Percentiles rank a stretch among this genome's conserved stretches.
These are phyloP conservation scores for Carnegiea gigantea DNA, from an alignment of 179 eudicot genomes.

Conservation along the genomic window DNA sequence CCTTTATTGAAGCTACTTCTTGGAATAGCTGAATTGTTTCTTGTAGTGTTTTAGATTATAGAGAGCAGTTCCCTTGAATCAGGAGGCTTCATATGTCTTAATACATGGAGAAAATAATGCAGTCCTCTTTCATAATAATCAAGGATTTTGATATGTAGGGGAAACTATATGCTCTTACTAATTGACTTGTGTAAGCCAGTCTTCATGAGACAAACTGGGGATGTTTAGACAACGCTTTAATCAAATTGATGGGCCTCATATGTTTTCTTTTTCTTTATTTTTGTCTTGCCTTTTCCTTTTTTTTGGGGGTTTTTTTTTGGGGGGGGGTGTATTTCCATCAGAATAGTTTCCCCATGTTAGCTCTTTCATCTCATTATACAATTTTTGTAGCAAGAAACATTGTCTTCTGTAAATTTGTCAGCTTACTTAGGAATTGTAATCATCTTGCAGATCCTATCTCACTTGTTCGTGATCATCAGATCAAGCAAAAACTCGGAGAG, in stretches of 20 bases:
- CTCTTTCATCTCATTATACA: background rate
- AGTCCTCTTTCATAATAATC: background rate
- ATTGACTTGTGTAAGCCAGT: background rate
- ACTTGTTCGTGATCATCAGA: conserved; percentile 85
- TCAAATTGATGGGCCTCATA: background rate
- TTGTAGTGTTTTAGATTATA: too few relatives aligned
- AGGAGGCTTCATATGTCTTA: too few relatives aligned
- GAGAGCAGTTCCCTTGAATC: too few relatives aligned
- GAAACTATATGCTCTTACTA: background rate
- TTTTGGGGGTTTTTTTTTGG: background rate
- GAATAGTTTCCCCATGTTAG: background rate
- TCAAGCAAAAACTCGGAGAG: conserved; percentile 75
- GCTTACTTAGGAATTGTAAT: background rate
- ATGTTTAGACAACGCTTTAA: background rate
- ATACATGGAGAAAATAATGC: background rate
- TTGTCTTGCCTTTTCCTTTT: background rate
- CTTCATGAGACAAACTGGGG: background rate
- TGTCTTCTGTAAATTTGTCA: background rate
- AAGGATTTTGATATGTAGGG: too few relatives aligned
- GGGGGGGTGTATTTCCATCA: background rate
- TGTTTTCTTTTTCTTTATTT: background rate
- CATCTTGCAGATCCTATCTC: conserved; percentile 82
- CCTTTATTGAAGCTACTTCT: too few relatives aligned
- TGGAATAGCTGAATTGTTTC: too few relatives aligned
- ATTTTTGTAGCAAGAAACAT: background rate